Base-by-base conservation (phyloP, 305 asterid genomes). In the Solanum hybrid region DNA sequence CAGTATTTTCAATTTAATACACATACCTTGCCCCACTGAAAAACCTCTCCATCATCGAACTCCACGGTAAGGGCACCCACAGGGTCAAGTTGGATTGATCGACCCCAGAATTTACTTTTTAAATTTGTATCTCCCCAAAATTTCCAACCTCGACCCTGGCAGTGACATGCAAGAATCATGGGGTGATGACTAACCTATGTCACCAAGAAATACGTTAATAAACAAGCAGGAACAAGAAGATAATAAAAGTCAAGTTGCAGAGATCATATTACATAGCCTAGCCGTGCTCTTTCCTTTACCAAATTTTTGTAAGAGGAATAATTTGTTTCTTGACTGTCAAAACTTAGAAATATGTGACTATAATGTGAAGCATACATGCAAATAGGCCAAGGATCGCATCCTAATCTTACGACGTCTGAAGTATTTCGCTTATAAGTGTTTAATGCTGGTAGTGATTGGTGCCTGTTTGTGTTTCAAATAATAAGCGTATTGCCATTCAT, bases 41-140 rank as follows among this genome's bases (percentile, higher is more conserved):
- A 91, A 36, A 91, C 12, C 71, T 91, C 93, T 76, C 92, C 92
- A 86, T 91, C 93, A 10, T 90, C 93, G 77, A 91, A 91, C 80
- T 91, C 91, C 32, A 91, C 46, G 36, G 93, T 91, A 27, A 91
- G 86, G 32, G 88, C 27, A 72, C 93, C 93, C 73, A 87, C 92
- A 35, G 92, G 93, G 31, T 90, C 93, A 64, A 90, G 88, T 60
- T 90, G 91, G 32, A 91, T 90, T 6, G 92, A 91, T 27, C 92
- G 90, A 24, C 93, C 93, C 92, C 93, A 91, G 31, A 91, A 91
- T 81, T 91, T 91, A 72, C 92, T 90, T 36, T 85, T 91, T 40
- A 91, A 89, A 75, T 91, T 91, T 24, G 90, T 38, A 69, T 91
- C 93, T 11, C 92, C 93, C 89, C 88, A 91, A 64, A 91, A 80